These are phyloP conservation scores for Aspergillus intermedius DNA, from an alignment of 2,329 filamentous ascomycete species.

Conservation along the genomic window DNA sequence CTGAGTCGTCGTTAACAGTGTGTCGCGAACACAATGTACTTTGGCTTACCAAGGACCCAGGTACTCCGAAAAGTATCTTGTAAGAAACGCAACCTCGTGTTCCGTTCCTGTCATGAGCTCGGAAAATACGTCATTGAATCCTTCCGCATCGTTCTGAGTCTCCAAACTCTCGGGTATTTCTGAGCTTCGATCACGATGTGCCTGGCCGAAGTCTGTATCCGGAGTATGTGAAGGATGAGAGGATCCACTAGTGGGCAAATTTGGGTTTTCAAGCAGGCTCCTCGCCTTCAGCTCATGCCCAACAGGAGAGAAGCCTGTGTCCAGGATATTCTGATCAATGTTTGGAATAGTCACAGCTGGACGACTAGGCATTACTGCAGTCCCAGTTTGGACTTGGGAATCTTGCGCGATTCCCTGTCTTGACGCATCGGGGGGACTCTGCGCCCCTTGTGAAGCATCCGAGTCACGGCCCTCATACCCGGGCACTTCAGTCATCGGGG, in stretches of 20 bases:
- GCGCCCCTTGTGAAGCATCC: not conserved
- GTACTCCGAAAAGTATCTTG: constrained; percentile 30
- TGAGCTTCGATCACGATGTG: not conserved
- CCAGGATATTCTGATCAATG: not conserved
- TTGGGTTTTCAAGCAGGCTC: not conserved
- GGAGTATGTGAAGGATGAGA: not conserved
- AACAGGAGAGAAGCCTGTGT: not conserved
- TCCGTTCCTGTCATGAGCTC: constrained; percentile 33
- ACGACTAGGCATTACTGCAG: not conserved
- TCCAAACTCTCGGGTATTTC: constrained; percentile 7
- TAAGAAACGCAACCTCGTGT: constrained; percentile 34
- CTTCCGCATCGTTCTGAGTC: constrained; percentile 21
- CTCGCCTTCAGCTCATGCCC: not conserved
- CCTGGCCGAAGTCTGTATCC: not conserved
- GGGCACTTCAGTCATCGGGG: not conserved
- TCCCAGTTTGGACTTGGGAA: not conserved
- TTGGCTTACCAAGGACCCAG: constrained; percentile 30
- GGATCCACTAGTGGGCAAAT: not conserved
- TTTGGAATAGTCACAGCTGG: not conserved
- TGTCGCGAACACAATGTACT: not conserved
- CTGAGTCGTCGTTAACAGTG: constrained; percentile 15
- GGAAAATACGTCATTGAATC: constrained; percentile 30
- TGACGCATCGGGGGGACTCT: not conserved
- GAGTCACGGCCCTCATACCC: not conserved
- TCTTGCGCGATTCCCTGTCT: not conserved